Evolutionary conservation across 2,329 filamentous ascomycete genomes (phyloP).

Genomic region (Verticillium longisporum): DNA sequence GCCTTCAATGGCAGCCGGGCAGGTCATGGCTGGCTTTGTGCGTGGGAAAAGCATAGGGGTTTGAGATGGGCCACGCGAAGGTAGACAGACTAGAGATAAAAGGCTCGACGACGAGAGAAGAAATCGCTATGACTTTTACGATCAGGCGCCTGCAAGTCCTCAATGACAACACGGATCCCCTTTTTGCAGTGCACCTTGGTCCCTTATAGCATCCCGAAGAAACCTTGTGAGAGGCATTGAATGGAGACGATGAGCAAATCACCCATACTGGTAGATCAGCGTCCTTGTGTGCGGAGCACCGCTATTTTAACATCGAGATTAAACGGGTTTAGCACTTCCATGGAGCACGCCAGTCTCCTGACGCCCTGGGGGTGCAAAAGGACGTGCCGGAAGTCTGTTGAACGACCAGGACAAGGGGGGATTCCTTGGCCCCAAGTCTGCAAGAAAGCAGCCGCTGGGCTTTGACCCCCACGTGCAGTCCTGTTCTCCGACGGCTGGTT

Average conservation of each 20-base stretch:
- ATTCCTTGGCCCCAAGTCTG: neutral
- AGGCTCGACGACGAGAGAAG: too few relatives aligned
- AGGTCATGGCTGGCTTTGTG: too few relatives aligned
- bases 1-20: neutral
- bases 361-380: neutral
- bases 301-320: neutral
- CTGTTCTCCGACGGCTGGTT: neutral
- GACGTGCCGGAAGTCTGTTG: neutral
- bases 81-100: too few relatives aligned
- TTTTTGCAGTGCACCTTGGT: too few relatives aligned
- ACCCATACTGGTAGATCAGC: neutral
- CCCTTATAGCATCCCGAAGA: neutral
- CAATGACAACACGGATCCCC: too few relatives aligned
- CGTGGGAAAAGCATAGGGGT: too few relatives aligned
- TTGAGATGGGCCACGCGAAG: too few relatives aligned
- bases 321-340: neutral
- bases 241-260: neutral
- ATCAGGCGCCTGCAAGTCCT: too few relatives aligned
- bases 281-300: neutral
- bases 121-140: too few relatives aligned
- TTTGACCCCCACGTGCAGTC: neutral
- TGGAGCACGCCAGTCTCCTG: neutral
- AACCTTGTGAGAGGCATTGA: neutral
- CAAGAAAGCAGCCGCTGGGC: neutral
- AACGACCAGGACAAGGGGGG: neutral